Percentiles rank a stretch among this genome's conserved stretches.
Evolutionary conservation across 1,284 basidiomycete genomes (phyloP).

Genomic region (Bjerkandera adusta): DNA sequence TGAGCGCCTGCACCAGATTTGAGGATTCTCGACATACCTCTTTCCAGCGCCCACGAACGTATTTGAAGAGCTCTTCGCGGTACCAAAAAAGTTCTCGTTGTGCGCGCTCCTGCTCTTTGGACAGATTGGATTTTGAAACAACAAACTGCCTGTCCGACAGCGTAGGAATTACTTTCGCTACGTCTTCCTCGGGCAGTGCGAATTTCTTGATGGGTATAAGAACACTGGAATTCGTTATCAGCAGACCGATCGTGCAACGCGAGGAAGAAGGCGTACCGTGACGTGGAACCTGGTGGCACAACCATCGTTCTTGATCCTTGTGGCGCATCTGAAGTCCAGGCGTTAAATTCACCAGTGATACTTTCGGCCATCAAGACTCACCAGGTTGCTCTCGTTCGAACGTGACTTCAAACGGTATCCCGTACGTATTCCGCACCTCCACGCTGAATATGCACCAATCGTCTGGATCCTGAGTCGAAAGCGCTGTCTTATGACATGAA

Average conservation of each 20-base stretch:
- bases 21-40: constrained; percentile 53
- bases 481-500: too few relatives aligned
- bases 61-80: constrained; percentile 77
- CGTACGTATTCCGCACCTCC: constrained; percentile 88
- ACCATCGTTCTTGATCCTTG: constrained; percentile 50
- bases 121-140: constrained; percentile 70
- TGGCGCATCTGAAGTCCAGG: constrained; percentile 37
- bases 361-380: constrained; percentile 25
- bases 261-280: constrained; percentile 48
- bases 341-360: constrained; percentile 2
- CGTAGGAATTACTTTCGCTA: constrained; percentile 74
- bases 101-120: constrained; percentile 53
- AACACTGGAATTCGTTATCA: constrained; percentile 46
- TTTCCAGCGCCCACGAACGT: constrained; percentile 73
- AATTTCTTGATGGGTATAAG: constrained; percentile 78
- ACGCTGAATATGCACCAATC: constrained; percentile 85
- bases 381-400: constrained; percentile 68
- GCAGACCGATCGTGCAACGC: background rate
- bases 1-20: background rate
- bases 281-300: constrained; percentile 83
- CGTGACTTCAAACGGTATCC: constrained; percentile 83
- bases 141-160: constrained; percentile 92
- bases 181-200: constrained; percentile 52
- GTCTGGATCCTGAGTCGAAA: constrained; percentile 52
- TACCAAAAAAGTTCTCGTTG: constrained; percentile 93